Conservation (phyloP, 331 rosid genomes). For the Quercus tomentella region DNA sequence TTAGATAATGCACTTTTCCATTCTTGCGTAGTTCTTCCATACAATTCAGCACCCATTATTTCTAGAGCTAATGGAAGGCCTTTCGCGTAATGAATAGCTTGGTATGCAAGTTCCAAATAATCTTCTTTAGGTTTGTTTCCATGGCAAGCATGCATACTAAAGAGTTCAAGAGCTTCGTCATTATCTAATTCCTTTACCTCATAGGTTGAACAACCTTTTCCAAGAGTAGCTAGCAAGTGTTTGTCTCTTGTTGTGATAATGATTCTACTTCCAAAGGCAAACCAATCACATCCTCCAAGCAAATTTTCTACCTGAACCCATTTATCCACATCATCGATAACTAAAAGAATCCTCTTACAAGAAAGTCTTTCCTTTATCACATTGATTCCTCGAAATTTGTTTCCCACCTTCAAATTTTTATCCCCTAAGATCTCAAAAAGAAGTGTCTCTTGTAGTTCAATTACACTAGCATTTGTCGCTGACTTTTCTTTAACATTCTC, state of each 20-base stretch:
- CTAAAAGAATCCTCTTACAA: constrained; percentile 1
- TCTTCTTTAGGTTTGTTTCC: not conserved
- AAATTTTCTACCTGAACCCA: not conserved
- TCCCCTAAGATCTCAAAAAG: not conserved
- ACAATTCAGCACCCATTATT: constrained; percentile 11
- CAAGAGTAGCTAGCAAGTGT: constrained; percentile 5
- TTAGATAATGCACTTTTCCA: constrained; percentile 12
- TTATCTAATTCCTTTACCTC: not conserved
- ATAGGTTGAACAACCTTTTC: not conserved
- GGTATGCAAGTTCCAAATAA: not conserved
- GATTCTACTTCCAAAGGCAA: constrained; percentile 27
- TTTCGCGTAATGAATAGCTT: not conserved
- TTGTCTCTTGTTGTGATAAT: constrained; percentile 25
- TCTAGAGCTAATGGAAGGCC: constrained; percentile 22
- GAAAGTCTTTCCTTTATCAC: constrained; percentile 7
- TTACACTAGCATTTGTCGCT: not conserved
- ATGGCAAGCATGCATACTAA: constrained; percentile 12
- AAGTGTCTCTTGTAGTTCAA: not conserved
- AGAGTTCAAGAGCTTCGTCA: constrained; percentile 14
- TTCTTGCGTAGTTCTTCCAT: not conserved
- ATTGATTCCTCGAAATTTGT: not conserved
- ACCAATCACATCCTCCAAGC: constrained; percentile 19
- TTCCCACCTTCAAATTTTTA: not conserved
- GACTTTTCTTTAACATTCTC: not conserved
- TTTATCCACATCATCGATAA: constrained; percentile 28